Base-by-base conservation (phyloP, 2,329 filamentous ascomycete genomes). In the Clonostachys byssicola region DNA sequence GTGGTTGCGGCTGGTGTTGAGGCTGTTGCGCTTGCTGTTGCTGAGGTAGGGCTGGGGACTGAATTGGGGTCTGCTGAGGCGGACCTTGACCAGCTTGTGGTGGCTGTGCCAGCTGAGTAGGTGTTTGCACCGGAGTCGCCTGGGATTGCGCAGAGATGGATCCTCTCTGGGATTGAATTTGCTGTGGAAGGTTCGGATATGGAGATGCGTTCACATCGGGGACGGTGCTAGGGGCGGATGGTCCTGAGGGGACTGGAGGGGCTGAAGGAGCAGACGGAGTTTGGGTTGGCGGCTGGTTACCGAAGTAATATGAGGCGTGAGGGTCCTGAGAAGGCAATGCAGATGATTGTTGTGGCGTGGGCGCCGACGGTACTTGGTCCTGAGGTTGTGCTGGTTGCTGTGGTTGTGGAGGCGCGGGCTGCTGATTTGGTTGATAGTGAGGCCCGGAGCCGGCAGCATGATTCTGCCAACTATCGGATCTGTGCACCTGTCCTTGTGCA, bases 231-330 rank as follows among this genome's bases (percentile, higher is more conserved):
- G 64, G 62, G 3, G 69, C 63, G 4, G 71, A 64, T 10, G 70
- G 60, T 54, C 60, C 61, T 59, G 64, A 40, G 58, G 66, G 34
- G 64, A 61, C 36, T 61, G 59, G 38, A 49, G 57, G 16, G 44
- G 38, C 53, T 60, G 50, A 56, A 2, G 23, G 23, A 30, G 23
- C 23, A 30, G 23, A 30, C 23, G 65, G 55, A 5, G 60, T 51
- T 23, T 59, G 60, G 12, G 51, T 53, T 1, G 60, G 53, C 20
- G 68, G 62, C 44, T 68, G 64, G 48, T 65, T 62, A 52, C 67
- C 74, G 56, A 80, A 81, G 61, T 86, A 87, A 56, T 80, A 85
- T 10, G 74, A 73, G 12, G 76, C 70, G 49, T 72, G 78, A 2
- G 78, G 71, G 49, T 86, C 81, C 14, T 71, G 51, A 35, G 63